These are phyloP conservation scores for Geranium incanum DNA, from an alignment of 441 rosid genomes.

Conservation along the genomic window DNA sequence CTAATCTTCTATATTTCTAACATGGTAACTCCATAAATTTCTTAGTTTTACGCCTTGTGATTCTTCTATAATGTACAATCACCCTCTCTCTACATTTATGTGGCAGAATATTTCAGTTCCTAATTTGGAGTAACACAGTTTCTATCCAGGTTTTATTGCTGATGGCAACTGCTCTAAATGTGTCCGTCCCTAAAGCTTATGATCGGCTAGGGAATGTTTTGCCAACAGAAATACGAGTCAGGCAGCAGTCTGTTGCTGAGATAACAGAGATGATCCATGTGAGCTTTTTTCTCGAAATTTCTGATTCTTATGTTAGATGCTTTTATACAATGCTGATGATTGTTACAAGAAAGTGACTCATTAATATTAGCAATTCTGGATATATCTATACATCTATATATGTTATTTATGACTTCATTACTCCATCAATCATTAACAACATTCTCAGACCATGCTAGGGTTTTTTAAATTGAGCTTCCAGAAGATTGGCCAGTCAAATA, in stretches of 20 bases:
- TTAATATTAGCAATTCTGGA: too few species aligned
- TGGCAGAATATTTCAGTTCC: neutral
- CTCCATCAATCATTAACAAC: too few species aligned
- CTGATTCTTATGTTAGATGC: too few species aligned
- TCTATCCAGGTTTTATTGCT: slow-evolving; percentile 67
- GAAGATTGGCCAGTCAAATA: too few species aligned
- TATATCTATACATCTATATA: too few species aligned
- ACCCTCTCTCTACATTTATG: neutral
- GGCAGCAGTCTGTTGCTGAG: slow-evolving; percentile 84
- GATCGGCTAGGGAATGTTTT: slow-evolving; percentile 25
- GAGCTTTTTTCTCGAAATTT: slow-evolving; percentile 14
- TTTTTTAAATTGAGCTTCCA: too few species aligned
- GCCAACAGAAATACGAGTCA: slow-evolving; percentile 54
- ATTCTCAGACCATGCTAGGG: too few species aligned
- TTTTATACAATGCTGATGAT: too few species aligned
- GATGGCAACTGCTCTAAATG: slow-evolving; percentile 84
- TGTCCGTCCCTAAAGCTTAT: slow-evolving; percentile 32
- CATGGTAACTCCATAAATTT: neutral
- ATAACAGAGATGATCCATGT: slow-evolving; percentile 99
- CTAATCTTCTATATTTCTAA: neutral
- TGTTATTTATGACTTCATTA: too few species aligned
- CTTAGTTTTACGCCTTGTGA: neutral
- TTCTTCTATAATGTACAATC: neutral
- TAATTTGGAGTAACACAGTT: slow-evolving; percentile 4
- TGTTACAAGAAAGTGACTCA: too few species aligned